phyloP scores from a whole-genome alignment of 306 rosid species.

The Ziziphus jujuba region DNA sequence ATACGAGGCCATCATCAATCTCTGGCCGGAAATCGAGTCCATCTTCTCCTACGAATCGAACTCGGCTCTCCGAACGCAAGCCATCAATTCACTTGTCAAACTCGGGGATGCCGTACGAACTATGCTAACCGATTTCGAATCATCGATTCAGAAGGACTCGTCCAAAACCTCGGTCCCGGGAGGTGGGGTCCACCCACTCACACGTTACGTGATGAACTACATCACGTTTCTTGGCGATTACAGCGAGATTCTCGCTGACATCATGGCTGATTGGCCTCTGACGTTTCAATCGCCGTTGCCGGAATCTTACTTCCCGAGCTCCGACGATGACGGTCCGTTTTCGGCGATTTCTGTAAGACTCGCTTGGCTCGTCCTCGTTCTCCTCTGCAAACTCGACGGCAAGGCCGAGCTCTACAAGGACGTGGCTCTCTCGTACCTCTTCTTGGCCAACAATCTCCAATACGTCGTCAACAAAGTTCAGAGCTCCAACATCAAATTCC shows the following conservation, averaged over 20 bases:
- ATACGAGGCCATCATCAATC: slow-evolving; percentile 59
- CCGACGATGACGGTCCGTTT: slow-evolving; percentile 20
- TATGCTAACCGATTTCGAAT: slow-evolving; percentile 61
- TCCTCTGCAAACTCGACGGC: slow-evolving; percentile 83
- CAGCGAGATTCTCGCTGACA: slow-evolving; percentile 44
- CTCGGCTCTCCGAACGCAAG: slow-evolving; percentile 41
- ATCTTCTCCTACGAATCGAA: slow-evolving; percentile 69
- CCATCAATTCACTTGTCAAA: slow-evolving; percentile 36
- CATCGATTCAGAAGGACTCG: slow-evolving; percentile 64
- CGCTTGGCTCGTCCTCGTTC: slow-evolving; percentile 67
- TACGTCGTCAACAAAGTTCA: slow-evolving; percentile 71
- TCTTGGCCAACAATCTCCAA: slow-evolving; percentile 89
- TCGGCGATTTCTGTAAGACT: slow-evolving; percentile 44
- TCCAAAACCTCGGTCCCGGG: slow-evolving; percentile 61
- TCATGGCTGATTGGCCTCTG: slow-evolving; percentile 60
- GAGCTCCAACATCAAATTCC: slow-evolving; percentile 46
- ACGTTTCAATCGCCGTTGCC: slow-evolving; percentile 49
- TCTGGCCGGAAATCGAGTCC: slow-evolving; percentile 58
- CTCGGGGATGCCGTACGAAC: slow-evolving; percentile 49
- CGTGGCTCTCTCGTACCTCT: slow-evolving; percentile 72
- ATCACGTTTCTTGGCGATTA: slow-evolving; percentile 61
- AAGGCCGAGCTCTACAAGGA: slow-evolving; percentile 65
- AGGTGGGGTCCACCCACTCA: slow-evolving; percentile 84
- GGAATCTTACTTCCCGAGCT: slow-evolving; percentile 51
- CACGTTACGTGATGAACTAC: slow-evolving; percentile 94